Conservation (phyloP, 441 rosid species). For the Erodium moschatum region DNA sequence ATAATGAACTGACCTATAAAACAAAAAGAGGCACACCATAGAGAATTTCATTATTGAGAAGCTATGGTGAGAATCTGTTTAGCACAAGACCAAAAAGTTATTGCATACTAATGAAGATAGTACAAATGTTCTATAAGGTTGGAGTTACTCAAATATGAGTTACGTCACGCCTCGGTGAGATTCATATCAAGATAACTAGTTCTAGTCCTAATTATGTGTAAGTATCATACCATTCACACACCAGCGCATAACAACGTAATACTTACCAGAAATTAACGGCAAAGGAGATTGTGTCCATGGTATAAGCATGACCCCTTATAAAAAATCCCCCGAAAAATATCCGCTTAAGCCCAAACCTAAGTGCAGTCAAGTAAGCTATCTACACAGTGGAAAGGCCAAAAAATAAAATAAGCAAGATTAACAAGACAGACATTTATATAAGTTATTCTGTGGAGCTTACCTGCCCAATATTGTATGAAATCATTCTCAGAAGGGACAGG, state of each 20-base stretch:
- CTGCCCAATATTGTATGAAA: constrained; percentile 97
- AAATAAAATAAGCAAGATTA: background rate
- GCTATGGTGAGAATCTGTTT: background rate
- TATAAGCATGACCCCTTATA: constrained; percentile 83
- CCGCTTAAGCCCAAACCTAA: constrained; percentile 26
- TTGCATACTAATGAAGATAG: no score
- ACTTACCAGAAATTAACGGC: constrained; percentile 88
- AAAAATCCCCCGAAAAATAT: constrained; percentile 67
- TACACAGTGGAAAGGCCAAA: constrained; percentile 6
- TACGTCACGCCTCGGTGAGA: no score
- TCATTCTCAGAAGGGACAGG: constrained; percentile 92
- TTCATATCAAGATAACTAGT: background rate
- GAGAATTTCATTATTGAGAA: background rate
- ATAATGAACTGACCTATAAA: background rate
- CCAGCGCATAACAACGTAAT: background rate
- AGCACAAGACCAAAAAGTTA: background rate
- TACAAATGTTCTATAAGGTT: no score
- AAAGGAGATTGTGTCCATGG: constrained; percentile 93
- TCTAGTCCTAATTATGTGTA: background rate
- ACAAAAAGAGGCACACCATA: background rate
- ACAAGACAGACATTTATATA: background rate
- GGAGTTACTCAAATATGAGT: no score
- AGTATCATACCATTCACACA: background rate
- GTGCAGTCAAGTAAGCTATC: constrained; percentile 29
- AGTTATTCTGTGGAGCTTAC: constrained; percentile 28